Percentiles rank a stretch among this genome's conserved stretches.
These are phyloP conservation scores for Cicer arietinum DNA, from an alignment of 306 rosid genomes.

Conservation along the genomic window DNA sequence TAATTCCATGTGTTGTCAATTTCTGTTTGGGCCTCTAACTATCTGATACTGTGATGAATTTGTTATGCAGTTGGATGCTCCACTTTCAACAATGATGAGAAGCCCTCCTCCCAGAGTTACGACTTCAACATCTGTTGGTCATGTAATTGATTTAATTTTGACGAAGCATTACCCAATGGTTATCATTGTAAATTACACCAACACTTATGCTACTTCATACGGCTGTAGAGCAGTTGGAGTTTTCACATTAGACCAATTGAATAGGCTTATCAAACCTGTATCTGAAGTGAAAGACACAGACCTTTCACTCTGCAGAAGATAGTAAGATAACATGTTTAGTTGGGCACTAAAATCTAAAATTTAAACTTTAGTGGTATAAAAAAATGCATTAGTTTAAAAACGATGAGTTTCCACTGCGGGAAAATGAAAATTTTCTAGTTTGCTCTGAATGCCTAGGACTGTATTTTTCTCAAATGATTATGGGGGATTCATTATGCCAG, in stretches of 20 bases:
- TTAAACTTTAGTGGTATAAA: neutral
- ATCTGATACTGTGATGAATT: slow-evolving; percentile 9
- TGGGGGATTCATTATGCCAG: neutral
- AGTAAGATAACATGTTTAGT: slow-evolving; percentile 3
- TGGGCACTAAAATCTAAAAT: slow-evolving; percentile 12
- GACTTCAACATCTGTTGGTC: slow-evolving; percentile 59
- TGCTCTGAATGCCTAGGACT: neutral
- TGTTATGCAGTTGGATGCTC: slow-evolving; percentile 64
- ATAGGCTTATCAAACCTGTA: slow-evolving; percentile 49
- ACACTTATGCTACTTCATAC: slow-evolving; percentile 47
- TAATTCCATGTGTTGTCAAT: neutral
- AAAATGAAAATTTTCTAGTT: slow-evolving; percentile 9
- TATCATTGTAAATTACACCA: slow-evolving; percentile 57
- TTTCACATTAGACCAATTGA: slow-evolving; percentile 64
- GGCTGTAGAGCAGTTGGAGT: slow-evolving; percentile 71
- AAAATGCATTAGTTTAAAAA: neutral
- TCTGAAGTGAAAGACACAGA: slow-evolving; percentile 44
- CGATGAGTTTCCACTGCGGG: neutral
- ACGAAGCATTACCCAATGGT: slow-evolving; percentile 64
- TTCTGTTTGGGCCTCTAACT: slow-evolving; percentile 6
- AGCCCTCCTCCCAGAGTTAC: slow-evolving; percentile 72
- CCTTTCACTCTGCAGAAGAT: slow-evolving; percentile 48
- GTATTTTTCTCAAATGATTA: neutral
- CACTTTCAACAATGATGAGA: slow-evolving; percentile 78
- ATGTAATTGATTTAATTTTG: slow-evolving; percentile 68